These are phyloP conservation scores for Picea glauca DNA, from an alignment of 75 land plant species.

Conservation along the genomic window DNA sequence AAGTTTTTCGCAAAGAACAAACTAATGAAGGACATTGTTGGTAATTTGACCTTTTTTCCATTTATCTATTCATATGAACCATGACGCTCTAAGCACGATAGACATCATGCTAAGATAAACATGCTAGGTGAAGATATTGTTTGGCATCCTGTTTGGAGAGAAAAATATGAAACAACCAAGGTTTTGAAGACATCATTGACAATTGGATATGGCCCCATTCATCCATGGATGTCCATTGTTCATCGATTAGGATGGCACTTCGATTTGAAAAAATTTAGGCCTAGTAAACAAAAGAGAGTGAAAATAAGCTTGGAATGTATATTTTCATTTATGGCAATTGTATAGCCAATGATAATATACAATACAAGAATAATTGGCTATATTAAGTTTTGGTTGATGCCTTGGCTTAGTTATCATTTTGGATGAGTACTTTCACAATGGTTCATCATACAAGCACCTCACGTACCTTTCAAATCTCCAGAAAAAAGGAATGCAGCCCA, in stretches of 20 bases:
- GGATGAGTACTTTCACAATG: no score
- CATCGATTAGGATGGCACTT: constrained; percentile 68
- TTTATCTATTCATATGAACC: constrained; percentile 93
- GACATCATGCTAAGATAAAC: constrained; percentile 70
- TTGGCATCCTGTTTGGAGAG: constrained; percentile 77
- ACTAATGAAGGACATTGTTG: constrained; percentile 83
- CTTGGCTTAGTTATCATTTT: no score
- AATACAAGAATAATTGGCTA: constrained; percentile 77
- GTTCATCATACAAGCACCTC: constrained; percentile 89
- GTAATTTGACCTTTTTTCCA: constrained; percentile 84
- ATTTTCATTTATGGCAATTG: no score
- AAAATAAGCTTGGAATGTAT: no score
- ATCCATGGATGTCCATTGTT: constrained; percentile 87
- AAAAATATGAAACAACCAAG: constrained; percentile 41
- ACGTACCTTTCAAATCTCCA: constrained; percentile 74
- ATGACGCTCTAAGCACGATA: constrained; percentile 56
- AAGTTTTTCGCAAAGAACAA: constrained; percentile 91
- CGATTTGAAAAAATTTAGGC: no score
- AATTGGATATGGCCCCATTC: neutral
- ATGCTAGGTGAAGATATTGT: constrained; percentile 85
- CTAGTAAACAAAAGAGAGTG: no score
- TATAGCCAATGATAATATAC: constrained; percentile 43
- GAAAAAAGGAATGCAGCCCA: constrained; percentile 82
- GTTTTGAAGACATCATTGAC: no score
- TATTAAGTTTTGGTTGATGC: constrained; percentile 73